Conservation (phyloP, 2,329 filamentous ascomycete genomes). For the Mariannaea sp. region DNA sequence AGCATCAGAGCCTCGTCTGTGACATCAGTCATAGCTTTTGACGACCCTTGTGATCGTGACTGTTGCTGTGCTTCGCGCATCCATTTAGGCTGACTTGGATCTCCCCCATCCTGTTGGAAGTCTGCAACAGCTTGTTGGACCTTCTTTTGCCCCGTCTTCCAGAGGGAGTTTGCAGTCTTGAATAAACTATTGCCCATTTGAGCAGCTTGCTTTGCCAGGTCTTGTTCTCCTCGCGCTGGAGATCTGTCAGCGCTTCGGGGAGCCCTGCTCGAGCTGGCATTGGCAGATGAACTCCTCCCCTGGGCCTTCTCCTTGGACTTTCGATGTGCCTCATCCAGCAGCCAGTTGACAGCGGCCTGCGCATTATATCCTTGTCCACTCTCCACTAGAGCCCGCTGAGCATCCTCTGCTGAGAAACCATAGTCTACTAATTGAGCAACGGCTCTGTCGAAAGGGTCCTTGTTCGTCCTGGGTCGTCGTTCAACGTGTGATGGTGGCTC, state of each 20-base stretch:
- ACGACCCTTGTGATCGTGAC: conserved; percentile 44
- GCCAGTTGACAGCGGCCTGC: conserved; percentile 84
- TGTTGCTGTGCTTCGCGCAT: conserved; percentile 75
- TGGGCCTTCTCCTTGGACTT: conserved; percentile 76
- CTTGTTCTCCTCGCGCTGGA: conserved; percentile 63
- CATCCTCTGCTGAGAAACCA: conserved; percentile 86
- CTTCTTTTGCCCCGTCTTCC: conserved; percentile 93
- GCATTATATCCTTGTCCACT: conserved; percentile 81
- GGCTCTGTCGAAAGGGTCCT: conserved; percentile 69
- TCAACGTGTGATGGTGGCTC: conserved; percentile 41
- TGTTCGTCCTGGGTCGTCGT: conserved; percentile 33
- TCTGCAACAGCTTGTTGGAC: conserved; percentile 92
- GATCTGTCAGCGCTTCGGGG: conserved; percentile 57
- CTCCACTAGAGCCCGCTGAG: conserved; percentile 77
- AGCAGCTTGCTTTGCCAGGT: conserved; percentile 79
- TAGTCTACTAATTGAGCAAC: conserved; percentile 92
- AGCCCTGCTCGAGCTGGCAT: conserved; percentile 32
- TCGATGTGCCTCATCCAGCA: conserved; percentile 88
- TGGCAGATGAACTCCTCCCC: conserved; percentile 53
- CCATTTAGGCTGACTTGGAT: conserved; percentile 88
- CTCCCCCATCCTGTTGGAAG: conserved; percentile 70
- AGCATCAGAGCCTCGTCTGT: conserved; percentile 82
- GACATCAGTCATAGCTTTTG: conserved; percentile 45
- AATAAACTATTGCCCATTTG: conserved; percentile 83
- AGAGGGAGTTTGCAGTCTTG: conserved; percentile 92